A percentile compares a stretch with the other conserved stretches of the same genome.
phyloP scores from a whole-genome alignment of 306 rosid genomes.

The Erythrophleum fordii region DNA sequence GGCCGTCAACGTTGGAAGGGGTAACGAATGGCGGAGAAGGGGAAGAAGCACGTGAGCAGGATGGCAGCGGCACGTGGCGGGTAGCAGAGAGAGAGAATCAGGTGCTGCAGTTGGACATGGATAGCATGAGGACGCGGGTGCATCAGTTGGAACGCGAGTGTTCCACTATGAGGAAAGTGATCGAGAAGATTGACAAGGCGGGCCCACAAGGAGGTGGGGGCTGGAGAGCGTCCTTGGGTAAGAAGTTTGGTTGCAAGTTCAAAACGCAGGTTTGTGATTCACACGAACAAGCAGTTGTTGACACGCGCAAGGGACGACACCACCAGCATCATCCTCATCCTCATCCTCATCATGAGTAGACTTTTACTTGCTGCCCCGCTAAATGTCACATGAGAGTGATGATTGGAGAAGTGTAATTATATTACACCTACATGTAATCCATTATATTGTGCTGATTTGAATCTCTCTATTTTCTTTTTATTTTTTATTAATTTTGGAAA shows the following conservation, averaged over 20 bases:
- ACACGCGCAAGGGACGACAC: conserved; percentile 67
- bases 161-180: conserved; percentile 82
- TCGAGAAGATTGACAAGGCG: conserved; percentile 66
- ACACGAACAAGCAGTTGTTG: conserved; percentile 72
- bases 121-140: conserved; percentile 99
- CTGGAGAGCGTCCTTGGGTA: conserved; percentile 64
- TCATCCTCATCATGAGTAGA: conserved; percentile 51
- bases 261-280: conserved; percentile 97
- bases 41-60: conserved; percentile 41
- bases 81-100: conserved; percentile 91
- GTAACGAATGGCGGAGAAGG: conserved; percentile 20
- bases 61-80: conserved; percentile 61
- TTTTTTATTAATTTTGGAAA: too few species aligned
- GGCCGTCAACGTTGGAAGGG: conserved; percentile 51
- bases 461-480: too few species aligned
- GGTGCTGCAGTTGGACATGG: conserved; percentile 95
- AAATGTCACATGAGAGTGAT: conserved; percentile 41
- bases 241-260: conserved; percentile 84
- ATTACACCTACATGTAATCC: too few species aligned
- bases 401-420: too few species aligned
- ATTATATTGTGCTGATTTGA: too few species aligned
- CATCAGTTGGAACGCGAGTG: conserved; percentile 94
- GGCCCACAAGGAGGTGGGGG: conserved; percentile 34
- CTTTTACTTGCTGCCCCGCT: conserved; percentile 16
- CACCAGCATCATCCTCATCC: conserved; percentile 57